These are phyloP conservation scores for Rubroboletus satanas DNA, from an alignment of 768 basidiomycete genomes.

Conservation along the genomic window DNA sequence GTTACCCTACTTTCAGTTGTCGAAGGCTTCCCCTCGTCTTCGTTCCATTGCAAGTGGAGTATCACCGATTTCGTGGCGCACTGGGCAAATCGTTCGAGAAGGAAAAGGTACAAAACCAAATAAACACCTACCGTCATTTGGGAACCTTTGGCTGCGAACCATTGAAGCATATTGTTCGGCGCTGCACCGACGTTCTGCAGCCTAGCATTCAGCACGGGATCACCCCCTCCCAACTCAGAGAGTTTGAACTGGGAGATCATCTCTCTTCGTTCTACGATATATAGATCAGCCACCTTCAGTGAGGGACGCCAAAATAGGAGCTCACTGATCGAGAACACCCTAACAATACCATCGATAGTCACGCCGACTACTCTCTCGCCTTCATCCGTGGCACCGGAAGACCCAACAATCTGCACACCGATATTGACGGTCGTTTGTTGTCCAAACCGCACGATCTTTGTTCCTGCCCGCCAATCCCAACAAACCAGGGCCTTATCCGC, in stretches of 20 bases:
- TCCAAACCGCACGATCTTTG: constrained; percentile 86
- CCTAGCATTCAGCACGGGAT: constrained; percentile 63
- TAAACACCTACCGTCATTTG: constrained; percentile 74
- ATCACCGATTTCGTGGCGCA: constrained; percentile 88
- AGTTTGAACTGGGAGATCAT: constrained; percentile 93
- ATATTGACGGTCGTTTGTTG: constrained; percentile 92
- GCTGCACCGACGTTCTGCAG: constrained; percentile 76
- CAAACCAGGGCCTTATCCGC: constrained; percentile 71
- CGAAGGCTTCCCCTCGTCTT: constrained; percentile 41
- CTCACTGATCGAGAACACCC: constrained; percentile 88
- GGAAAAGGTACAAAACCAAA: background rate
- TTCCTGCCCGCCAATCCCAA: constrained; percentile 88
- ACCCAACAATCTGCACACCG: constrained; percentile 78
- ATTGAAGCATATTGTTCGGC: constrained; percentile 88
- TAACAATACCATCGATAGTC: constrained; percentile 87
- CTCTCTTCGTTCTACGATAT: constrained; percentile 54
- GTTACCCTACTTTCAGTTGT: constrained; percentile 12
- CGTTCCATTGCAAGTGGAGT: constrained; percentile 82
- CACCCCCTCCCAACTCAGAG: constrained; percentile 65
- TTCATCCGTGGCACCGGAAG: constrained; percentile 39
- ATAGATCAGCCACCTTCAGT: constrained; percentile 3
- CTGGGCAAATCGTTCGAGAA: constrained; percentile 34
- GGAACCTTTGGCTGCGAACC: constrained; percentile 87
- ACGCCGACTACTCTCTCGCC: constrained; percentile 87
- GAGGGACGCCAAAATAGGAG: constrained; percentile 2